These are phyloP conservation scores for Plasmodium gallinaceum DNA, from an alignment of 169 alveolate species.

Conservation along the genomic window DNA sequence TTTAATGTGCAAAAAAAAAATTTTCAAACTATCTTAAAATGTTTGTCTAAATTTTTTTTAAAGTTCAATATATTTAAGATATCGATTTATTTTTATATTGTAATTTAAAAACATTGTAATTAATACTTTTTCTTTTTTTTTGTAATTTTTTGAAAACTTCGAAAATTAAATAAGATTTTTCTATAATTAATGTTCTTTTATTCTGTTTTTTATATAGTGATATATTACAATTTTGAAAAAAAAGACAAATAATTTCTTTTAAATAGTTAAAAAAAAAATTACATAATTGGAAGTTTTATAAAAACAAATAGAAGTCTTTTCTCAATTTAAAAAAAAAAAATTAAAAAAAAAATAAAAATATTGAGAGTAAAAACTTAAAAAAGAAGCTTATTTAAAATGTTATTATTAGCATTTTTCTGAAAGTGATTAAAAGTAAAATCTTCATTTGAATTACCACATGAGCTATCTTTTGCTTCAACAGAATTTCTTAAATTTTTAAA, in stretches of 20 bases:
- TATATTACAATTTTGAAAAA: background rate
- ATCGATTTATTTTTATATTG: conserved; percentile 17
- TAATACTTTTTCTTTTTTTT: conserved; percentile 16
- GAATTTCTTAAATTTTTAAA: background rate
- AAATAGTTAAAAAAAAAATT: background rate
- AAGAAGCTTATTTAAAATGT: conserved; percentile 42
- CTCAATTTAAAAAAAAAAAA: conserved; percentile 4
- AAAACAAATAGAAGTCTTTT: no score
- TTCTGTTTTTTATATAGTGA: background rate
- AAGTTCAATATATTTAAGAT: conserved; percentile 12
- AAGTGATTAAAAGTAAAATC: conserved; percentile 59
- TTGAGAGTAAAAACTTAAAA: conserved; percentile 5
- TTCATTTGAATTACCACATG: conserved; percentile 10
- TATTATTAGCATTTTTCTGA: conserved; percentile 63
- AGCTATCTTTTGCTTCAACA: conserved; percentile 4
- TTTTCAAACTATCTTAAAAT: no score
- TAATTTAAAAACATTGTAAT: no score
- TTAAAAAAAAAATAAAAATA: background rate
- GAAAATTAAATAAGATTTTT: no score
- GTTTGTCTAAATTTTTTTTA: background rate
- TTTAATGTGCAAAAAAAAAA: no score
- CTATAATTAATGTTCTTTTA: no score
- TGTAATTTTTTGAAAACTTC: background rate
- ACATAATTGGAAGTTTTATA: no score
- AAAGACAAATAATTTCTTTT: background rate